Conservation (phyloP, 306 rosid genomes). For the Gastrolobium bilobum region DNA sequence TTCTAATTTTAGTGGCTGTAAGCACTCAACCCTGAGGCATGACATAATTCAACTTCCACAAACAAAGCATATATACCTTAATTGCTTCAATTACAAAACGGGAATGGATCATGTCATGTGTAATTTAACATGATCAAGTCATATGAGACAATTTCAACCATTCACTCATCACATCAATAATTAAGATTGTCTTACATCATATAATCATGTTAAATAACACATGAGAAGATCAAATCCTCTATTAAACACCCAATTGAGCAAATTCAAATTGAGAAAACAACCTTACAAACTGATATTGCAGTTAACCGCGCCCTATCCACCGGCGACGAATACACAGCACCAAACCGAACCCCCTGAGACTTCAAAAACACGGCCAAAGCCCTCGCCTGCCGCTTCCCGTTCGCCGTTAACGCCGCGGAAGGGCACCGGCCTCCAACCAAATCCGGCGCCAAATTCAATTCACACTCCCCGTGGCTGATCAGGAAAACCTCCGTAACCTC, state of each 20-base stretch:
- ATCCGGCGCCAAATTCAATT: constrained; percentile 77
- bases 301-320: constrained; percentile 87
- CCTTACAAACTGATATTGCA: constrained; percentile 82
- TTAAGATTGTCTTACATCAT: no score
- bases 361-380: constrained; percentile 94
- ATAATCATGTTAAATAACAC: no score
- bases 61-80: neutral
- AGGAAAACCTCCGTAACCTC: constrained; percentile 78
- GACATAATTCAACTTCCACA: neutral
- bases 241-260: neutral
- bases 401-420: constrained; percentile 67
- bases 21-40: neutral
- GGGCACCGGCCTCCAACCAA: constrained; percentile 84
- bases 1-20: no score
- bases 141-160: no score
- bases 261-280: constrained; percentile 39
- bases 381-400: constrained; percentile 90
- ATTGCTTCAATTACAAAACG: neutral
- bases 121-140: no score
- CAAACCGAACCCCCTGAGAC: constrained; percentile 83
- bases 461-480: constrained; percentile 94
- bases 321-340: constrained; percentile 80
- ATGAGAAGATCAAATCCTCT: no score
- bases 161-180: no score
- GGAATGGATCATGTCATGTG: no score